A percentile compares a stretch with the other conserved stretches of the same genome.
Evolutionary conservation across 345 rosid species (phyloP).

Genomic region (Cardamine resedifolia): DNA sequence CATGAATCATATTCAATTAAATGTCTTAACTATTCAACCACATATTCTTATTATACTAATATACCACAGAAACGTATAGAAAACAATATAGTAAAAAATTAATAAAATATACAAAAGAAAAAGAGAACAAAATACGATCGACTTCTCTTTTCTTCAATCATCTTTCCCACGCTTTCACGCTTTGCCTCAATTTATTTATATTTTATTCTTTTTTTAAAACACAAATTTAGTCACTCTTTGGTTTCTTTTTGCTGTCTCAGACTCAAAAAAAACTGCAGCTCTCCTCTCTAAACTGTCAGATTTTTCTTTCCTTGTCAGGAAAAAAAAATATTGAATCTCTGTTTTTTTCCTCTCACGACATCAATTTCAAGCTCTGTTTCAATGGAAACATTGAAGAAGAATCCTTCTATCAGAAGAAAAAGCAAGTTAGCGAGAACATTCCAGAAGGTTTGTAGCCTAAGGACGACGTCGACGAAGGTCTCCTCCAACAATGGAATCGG

Average conservation of each 20-base stretch:
- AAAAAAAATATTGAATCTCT: not conserved
- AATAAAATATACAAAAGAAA: slow-evolving; percentile 10
- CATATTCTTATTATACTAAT: not conserved
- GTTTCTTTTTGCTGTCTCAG: slow-evolving; percentile 17
- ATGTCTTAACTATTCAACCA: slow-evolving; percentile 7
- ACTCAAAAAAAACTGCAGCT: not conserved
- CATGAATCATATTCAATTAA: slow-evolving; percentile 7
- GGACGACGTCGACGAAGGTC: slow-evolving; percentile 45
- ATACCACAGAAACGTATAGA: slow-evolving; percentile 3
- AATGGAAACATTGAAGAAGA: slow-evolving; percentile 62
- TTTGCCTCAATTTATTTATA: slow-evolving; percentile 23
- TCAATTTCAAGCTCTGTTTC: slow-evolving; percentile 16
- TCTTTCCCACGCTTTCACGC: slow-evolving; percentile 43
- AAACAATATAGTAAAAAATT: not conserved
- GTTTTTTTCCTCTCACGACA: slow-evolving; percentile 15
- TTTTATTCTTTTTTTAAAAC: not conserved
- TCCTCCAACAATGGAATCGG: slow-evolving; percentile 69
- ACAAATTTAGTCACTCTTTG: slow-evolving; percentile 5
- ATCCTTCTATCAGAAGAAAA: slow-evolving; percentile 44
- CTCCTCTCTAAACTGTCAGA: not conserved
- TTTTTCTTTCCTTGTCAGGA: slow-evolving; percentile 4
- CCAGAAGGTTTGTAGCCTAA: slow-evolving; percentile 61
- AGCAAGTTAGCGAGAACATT: slow-evolving; percentile 68
- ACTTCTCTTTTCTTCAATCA: slow-evolving; percentile 2
- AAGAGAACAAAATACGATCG: slow-evolving; percentile 30